phyloP scores from a whole-genome alignment of 352 stramenopile genomes.

The Saprolegnia parasitica region DNA sequence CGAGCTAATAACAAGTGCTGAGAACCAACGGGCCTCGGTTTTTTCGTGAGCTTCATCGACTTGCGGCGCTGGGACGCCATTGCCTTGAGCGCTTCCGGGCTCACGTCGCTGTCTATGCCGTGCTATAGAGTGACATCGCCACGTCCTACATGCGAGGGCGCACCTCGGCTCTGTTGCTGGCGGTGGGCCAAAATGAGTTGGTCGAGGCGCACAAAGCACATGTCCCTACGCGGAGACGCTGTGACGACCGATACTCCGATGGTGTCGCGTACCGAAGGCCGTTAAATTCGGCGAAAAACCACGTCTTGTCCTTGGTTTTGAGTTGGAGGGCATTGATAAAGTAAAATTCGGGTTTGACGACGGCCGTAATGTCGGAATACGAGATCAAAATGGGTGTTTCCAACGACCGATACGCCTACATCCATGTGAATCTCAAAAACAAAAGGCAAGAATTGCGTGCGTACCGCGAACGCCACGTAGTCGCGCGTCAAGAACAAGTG shows the following conservation, averaged over 20 bases:
- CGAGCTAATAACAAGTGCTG: too few species aligned
- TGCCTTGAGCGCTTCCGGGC: slow-evolving; percentile 27
- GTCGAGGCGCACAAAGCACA: slow-evolving; percentile 63
- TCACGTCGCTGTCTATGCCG: slow-evolving; percentile 20
- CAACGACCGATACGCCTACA: slow-evolving; percentile 19
- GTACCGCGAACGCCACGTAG: slow-evolving; percentile 56
- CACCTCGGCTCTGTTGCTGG: slow-evolving; percentile 20
- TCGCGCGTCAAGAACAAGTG: slow-evolving; percentile 67
- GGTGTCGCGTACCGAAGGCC: slow-evolving; percentile 35
- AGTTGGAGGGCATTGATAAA: slow-evolving; percentile 80
- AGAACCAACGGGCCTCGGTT: neutral
- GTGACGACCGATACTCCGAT: neutral
- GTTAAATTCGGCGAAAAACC: slow-evolving; percentile 78
- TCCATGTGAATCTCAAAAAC: too few species aligned
- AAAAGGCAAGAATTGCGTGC: too few species aligned
- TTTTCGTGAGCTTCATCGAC: slow-evolving; percentile 19
- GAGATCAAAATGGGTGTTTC: slow-evolving; percentile 41
- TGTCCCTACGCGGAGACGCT: slow-evolving; percentile 37
- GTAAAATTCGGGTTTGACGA: slow-evolving; percentile 81
- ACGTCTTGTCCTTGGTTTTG: slow-evolving; percentile 57
- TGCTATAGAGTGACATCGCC: neutral
- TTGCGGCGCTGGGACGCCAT: slow-evolving; percentile 28
- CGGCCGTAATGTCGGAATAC: slow-evolving; percentile 52
- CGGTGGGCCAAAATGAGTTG: slow-evolving; percentile 62
- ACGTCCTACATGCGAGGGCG: neutral